Evolutionary conservation across 805 yeast genomes (phyloP), one percentile per base, ranked within the genome.

Genomic region (Sungouiella blattae): DNA sequence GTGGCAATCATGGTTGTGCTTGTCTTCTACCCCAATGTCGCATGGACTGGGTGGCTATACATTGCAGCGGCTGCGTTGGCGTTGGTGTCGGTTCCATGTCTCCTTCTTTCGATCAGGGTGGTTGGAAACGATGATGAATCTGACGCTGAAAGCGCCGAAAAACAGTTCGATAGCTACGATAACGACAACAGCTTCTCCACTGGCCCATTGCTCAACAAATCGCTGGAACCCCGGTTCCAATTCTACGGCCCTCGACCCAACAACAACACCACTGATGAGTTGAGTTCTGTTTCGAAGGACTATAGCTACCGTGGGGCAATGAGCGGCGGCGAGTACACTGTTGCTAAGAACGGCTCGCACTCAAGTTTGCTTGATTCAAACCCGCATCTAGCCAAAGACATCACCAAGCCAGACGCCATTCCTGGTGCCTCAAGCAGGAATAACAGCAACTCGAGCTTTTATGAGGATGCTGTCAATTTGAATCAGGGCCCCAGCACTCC

Each of bases 11-110:
- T 79, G 18, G 64, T 67, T 0, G 68, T 83, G 25, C 49, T 85
- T 32, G 60, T 77, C 11, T 84, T 80, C 54, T 73, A 67, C 47
- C 93, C 93, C 6, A 64, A 79, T 41, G 67, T 81, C 12, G 59
- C 69, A 5, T 84, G 89, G 89, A 69, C 79, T n/a, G 69, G 80
- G 6, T 84, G 91, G 89, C 53, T 80, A 22, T 64, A 81, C 49
- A 70, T 83, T 18, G 87, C 83, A 1, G 73, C 86, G 4, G 82
- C 85, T 9, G 81, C 69, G 0, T 58, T 79, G 35, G 69, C 71
- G 36, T 60, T 84, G 39, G 35, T 78, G 2, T 58, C 78, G 2
- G 40, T 80, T 2, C 74, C 83, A 5, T 55, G 77, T 27, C 60
- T 74, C 20, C 66, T 74, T 32, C 38, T 64, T 12, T 49, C 55